Base-by-base conservation (phyloP, 768 basidiomycete genomes). In the Lactifluus subvellereus region DNA sequence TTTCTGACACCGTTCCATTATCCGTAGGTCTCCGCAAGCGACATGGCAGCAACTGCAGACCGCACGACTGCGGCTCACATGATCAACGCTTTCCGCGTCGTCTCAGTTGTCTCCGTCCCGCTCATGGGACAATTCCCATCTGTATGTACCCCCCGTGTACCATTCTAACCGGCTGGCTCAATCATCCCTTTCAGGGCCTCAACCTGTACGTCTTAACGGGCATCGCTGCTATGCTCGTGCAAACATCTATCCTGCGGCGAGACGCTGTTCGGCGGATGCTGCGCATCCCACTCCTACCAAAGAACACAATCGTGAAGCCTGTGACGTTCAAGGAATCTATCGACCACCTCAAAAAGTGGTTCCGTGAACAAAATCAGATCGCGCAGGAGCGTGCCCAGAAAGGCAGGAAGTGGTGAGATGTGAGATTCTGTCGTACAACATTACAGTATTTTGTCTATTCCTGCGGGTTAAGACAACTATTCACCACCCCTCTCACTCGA, bases 41-140 rank as follows among this genome's bases (percentile, higher is more conserved):
- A 78, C 73, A 81, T 74, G 65, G 32, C 49, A 30, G 60, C 58
- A 27, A 54, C 67, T 1, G 54, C 62, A 1, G 61, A 62, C 18
- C 65, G 66, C 22, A 45, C 40, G 11, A 66, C 65, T 7, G 40
- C 62, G n/a, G 66, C 40, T 13, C 54, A 66, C 43, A 68, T 68
- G 67, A 54, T 68, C 48, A 66, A 66, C n/a, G 58, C 43, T 14
- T 66, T 69, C 53, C 67, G 61, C 16, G 57, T 88, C 50, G 66
- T 75, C 18, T 79, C 80, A 73, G 22, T 80, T 78, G 56, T 71
- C 77, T 62, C 78, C 54, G 70, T 84, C 72, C 77, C 81, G 52
- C 73, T 85, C 69, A 78, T 86, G 75, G 74, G 76, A 16, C 74
- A 74, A 57, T 82, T 94, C 71, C 86, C 91, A 33, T 76, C 83